These are phyloP conservation scores for Ganoderma meredithae DNA, from an alignment of 1,284 basidiomycete species.

Conservation along the genomic window DNA sequence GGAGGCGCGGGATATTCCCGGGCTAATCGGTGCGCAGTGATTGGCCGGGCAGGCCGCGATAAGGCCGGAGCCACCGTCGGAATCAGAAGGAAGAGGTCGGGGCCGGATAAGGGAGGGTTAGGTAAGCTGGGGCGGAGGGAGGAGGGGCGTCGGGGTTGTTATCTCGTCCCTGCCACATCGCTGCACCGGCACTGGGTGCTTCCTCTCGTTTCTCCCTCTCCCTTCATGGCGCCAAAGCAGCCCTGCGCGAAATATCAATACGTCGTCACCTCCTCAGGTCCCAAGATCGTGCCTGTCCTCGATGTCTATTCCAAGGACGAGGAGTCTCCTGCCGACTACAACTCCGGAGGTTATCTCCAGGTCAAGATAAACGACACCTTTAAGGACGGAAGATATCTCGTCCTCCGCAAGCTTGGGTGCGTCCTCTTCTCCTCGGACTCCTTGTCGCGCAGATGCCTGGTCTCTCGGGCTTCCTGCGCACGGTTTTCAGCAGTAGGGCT, in stretches of 20 bases:
- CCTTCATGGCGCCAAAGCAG: constrained; percentile 69
- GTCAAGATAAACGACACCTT: constrained; percentile 83
- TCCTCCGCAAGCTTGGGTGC: constrained; percentile 86
- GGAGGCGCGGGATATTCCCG: constrained; percentile 21
- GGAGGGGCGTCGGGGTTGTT: constrained; percentile 21
- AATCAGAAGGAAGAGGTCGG: neutral
- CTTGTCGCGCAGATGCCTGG: constrained; percentile 30
- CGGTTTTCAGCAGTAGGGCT: constrained; percentile 14
- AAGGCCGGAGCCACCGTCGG: constrained; percentile 21
- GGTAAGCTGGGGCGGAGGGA: constrained; percentile 17
- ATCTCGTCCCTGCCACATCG: constrained; percentile 25
- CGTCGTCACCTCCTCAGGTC: constrained; percentile 68
- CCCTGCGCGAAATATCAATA: constrained; percentile 77
- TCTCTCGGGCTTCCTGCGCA: constrained; percentile 35
- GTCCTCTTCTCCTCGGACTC: constrained; percentile 33
- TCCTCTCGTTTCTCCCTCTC: constrained; percentile 26
- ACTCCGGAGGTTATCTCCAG: constrained; percentile 82
- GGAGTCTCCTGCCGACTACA: constrained; percentile 82
- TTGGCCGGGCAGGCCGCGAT: constrained; percentile 30
- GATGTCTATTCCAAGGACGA: constrained; percentile 74
- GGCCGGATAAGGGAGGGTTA: constrained; percentile 25
- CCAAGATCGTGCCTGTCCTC: constrained; percentile 74
- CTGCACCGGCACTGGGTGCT: constrained; percentile 29
- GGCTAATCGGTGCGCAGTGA: constrained; percentile 26
- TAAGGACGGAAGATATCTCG: constrained; percentile 79